Evolutionary conservation across 208 protist genomes (phyloP).

Genomic region (Strigomonas culicis): DNA sequence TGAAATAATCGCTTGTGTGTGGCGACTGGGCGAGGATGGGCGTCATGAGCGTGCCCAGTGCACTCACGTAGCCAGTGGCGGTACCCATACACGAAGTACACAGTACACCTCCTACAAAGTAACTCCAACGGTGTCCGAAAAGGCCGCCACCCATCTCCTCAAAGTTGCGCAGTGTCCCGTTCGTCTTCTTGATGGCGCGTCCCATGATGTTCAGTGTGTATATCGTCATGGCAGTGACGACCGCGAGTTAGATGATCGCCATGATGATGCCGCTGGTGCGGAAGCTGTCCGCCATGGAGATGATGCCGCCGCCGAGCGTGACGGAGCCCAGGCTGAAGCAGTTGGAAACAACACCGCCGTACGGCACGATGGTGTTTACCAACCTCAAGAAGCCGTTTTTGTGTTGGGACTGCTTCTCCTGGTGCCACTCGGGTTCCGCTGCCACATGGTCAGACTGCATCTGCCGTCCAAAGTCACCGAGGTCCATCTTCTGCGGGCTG

Average conservation of each 20-base stretch:
- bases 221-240: conserved; percentile 45
- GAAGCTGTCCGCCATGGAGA: conserved; percentile 56
- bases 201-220: conserved; percentile 59
- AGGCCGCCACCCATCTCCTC: conserved; percentile 45
- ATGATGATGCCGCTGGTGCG: conserved; percentile 47
- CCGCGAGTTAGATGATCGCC: conserved; percentile 53
- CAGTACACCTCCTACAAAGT: conserved; percentile 64
- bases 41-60: conserved; percentile 43
- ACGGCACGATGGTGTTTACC: conserved; percentile 22
- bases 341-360: conserved; percentile 45
- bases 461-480: conserved; percentile 12
- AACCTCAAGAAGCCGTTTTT: not conserved
- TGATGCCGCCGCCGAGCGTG: conserved; percentile 60
- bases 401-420: too few relatives aligned
- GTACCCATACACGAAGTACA: conserved; percentile 67
- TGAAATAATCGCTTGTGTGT: conserved; percentile 38
- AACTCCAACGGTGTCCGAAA: conserved; percentile 44
- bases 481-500: conserved; percentile 21
- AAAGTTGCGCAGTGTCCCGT: conserved; percentile 29
- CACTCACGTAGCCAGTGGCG: conserved; percentile 71
- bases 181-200: conserved; percentile 46
- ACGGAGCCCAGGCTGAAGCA: conserved; percentile 56
- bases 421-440: too few relatives aligned
- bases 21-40: conserved; percentile 37
- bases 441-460: not conserved